Base-by-base conservation (phyloP, 2,329 filamentous ascomycete species). In the Beauveria caledonica region DNA sequence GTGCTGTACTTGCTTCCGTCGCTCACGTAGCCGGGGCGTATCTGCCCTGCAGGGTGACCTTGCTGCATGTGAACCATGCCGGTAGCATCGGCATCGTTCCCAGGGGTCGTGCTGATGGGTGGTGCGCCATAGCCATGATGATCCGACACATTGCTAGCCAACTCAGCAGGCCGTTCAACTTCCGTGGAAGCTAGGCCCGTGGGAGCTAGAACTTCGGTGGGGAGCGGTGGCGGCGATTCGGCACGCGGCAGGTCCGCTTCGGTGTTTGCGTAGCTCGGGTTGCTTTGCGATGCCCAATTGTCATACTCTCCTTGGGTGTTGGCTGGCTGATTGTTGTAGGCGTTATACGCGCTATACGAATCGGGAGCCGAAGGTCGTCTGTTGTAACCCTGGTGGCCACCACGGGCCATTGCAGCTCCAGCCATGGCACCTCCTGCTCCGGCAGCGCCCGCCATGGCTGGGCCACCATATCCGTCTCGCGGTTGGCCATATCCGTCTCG, bases 11-110 rank as follows among this genome's bases (percentile, higher is more conserved):
- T 82, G 76, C 89, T 93, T 8, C 79, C 80, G 10, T 89, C 87
- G 64, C 86, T 89, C 69, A 80, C 78, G 40, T 80, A 74, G 49
- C 79, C 82, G 46, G 82, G 77, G 50, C 79, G 76, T 8, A 76
- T 74, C 50, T 75, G 65, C 5, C 71, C 68, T 27, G 69, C 68
- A 5, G 68, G 69, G 45, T 65, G 66, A 53, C 79, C 74, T 65
- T 89, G 86, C 68, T 90, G 88, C 60, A 90, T 73, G 33, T 83
- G 85, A 39, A 90, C 80, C 86, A 91, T 89, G 56, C 87, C 88
- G 59, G 83, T 83, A 59, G 90, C 86, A 70, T 91, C 88, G 1
- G 80, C 80, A 68, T 92, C 87, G 65, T 83, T 88, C 58, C 89
- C 86, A 53, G 80, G 76, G 19, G 84, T 71, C 40, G 74, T 73